These are phyloP conservation scores for Suhomyces maxii DNA, from an alignment of 1,139 yeast genomes.

Conservation along the genomic window DNA sequence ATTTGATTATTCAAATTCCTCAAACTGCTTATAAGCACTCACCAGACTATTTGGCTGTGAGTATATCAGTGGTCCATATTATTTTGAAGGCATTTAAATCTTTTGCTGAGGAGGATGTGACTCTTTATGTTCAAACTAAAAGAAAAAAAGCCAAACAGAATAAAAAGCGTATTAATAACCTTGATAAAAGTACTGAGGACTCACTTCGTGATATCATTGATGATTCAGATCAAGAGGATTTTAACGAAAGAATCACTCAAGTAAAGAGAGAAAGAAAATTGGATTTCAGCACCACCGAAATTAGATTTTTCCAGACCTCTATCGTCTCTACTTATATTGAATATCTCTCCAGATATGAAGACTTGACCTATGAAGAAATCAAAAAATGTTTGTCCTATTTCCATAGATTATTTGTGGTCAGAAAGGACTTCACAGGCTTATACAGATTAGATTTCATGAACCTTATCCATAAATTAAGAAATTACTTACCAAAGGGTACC, in stretches of 20 bases:
- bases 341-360: constrained; percentile 56
- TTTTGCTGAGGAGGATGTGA: constrained; percentile 62
- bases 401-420: constrained; percentile 64
- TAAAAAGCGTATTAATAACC: constrained; percentile 21
- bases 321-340: constrained; percentile 55
- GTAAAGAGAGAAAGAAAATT: constrained; percentile 51
- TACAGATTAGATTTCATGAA: constrained; percentile 75
- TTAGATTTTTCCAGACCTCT: constrained; percentile 40
- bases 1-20: constrained; percentile 59
- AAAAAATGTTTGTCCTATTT: constrained; percentile 68
- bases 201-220: constrained; percentile 39
- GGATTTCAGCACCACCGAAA: constrained; percentile 43
- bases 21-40: constrained; percentile 67
- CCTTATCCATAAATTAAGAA: constrained; percentile 32
- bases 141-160: constrained; percentile 26
- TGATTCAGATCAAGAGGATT: constrained; percentile 46
- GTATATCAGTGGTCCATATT: constrained; percentile 67
- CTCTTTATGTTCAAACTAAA: constrained; percentile 54
- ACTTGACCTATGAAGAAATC: constrained; percentile 60
- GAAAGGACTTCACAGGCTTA: constrained; percentile 61
- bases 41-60: constrained; percentile 58
- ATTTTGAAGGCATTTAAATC: constrained; percentile 68
- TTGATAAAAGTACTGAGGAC: constrained; percentile 29
- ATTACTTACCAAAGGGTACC: constrained; percentile 33
- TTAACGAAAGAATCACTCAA: constrained; percentile 40